Base-by-base conservation (phyloP, 257 asterid species). In the Ophiorrhiza pumila region DNA sequence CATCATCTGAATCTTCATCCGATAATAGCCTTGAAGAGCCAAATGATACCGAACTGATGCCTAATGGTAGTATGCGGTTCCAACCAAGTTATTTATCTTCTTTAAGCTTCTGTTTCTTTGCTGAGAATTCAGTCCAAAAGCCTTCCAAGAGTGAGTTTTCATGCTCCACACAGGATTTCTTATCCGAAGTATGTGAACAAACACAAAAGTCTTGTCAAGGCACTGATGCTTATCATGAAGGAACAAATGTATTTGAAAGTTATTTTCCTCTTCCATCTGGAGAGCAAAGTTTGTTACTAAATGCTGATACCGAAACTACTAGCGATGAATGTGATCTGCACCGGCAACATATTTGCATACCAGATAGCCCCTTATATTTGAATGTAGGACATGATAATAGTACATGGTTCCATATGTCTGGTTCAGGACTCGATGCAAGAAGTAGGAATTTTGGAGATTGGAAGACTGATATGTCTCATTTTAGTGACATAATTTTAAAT, bases 1-100 rank as follows among this genome's bases (percentile, higher is more conserved):
- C 86, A 77, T 81, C 91, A 83, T 86, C 91, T 74, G 97, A 85
- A 53, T 83, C 83, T 78, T 85, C 96, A 65, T 94, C 90, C 71
- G 69, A 84, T 63, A 85, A 82, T 49, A 76, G 86, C 78, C 80
- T 74, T 34, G 91, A 87, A 65, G 98, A 83, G 82, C 82, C 79
- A 80, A 80, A 76, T 37, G 90, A 83, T 70, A 75, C 78, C 75
- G 91, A 82, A 69, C 83, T 72, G 60, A 77, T 61, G 77, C 60
- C 45, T 68, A 72, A 64, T 55, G 57, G 55, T 71, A 75, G 45
- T 73, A 46, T 57, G 61, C 71, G 27, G 37, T 47, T 75, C 66
- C 83, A 84, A 69, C 86, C 82, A 64, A 82, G 80, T 79, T 92
- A 84, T 77, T 80, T 92, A 65, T 87, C 93, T 75, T 91, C 91